A percentile compares a stretch with the other conserved stretches of the same genome.
phyloP scores from a whole-genome alignment of 1,284 basidiomycete genomes.

The Irpex sp. region DNA sequence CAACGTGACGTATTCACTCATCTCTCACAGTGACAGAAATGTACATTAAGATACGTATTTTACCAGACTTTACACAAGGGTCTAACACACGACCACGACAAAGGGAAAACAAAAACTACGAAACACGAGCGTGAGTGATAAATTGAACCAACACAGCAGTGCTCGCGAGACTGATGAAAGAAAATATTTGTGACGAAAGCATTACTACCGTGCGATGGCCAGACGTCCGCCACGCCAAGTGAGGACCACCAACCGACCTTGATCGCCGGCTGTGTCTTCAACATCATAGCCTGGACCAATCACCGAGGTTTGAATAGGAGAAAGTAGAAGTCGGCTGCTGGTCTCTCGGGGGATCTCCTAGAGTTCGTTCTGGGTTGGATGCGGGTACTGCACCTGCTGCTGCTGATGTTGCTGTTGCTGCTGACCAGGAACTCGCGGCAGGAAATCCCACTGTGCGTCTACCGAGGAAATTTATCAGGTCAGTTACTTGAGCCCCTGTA shows the following conservation, averaged over 20 bases:
- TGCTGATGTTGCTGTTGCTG: constrained; percentile 1
- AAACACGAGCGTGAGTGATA: background rate
- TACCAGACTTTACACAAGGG: background rate
- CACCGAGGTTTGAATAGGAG: background rate
- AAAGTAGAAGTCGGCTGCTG: background rate
- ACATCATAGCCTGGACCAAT: background rate
- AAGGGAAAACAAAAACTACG: background rate
- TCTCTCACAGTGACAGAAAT: background rate
- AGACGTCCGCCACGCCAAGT: too few relatives aligned
- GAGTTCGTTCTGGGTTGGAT: constrained; percentile 2
- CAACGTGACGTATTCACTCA: background rate
- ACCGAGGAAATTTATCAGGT: constrained; percentile 1
- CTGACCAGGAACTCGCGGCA: constrained; percentile 22
- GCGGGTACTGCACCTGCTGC: constrained; percentile 5
- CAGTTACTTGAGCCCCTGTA: background rate
- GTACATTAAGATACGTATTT: background rate
- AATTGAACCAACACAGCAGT: too few relatives aligned
- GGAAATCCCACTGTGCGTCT: constrained; percentile 64
- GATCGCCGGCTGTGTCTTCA: background rate
- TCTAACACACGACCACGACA: background rate
- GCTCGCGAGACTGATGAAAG: too few relatives aligned
- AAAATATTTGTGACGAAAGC: too few relatives aligned
- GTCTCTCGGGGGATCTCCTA: background rate
- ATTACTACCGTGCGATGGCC: background rate
- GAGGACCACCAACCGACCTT: constrained; percentile 2